Evolutionary conservation across 805 yeast species (phyloP).

Genomic region (Yamadazyma sp.): DNA sequence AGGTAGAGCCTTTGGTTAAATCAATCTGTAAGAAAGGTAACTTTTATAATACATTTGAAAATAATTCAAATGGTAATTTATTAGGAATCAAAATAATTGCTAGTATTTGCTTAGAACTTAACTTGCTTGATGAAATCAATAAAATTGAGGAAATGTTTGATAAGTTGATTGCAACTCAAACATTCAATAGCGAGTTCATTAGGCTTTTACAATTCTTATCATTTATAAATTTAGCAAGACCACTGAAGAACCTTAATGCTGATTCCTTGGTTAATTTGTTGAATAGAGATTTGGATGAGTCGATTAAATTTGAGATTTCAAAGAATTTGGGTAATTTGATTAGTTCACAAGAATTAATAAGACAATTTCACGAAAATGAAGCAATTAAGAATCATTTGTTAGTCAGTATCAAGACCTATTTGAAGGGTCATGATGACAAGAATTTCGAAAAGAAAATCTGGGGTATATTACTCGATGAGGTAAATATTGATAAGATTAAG

Average conservation of each 20-base stretch:
- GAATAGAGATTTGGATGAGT: slow-evolving; percentile 28
- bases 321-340: slow-evolving; percentile 49
- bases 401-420: slow-evolving; percentile 20
- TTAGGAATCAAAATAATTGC: slow-evolving; percentile 8
- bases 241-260: slow-evolving; percentile 5
- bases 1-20: slow-evolving; percentile 1
- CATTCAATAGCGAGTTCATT: slow-evolving; percentile 3
- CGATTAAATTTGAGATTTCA: slow-evolving; percentile 45
- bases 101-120: slow-evolving; percentile 4
- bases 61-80: slow-evolving; percentile 3
- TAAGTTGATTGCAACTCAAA: slow-evolving; percentile 3
- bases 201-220: slow-evolving; percentile 9
- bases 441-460: slow-evolving; percentile 23
- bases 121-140: slow-evolving; percentile 7
- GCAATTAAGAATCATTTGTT: slow-evolving; percentile 13
- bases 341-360: slow-evolving; percentile 40
- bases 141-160: slow-evolving; percentile 6
- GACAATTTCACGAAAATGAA: slow-evolving; percentile 13
- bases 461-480: slow-evolving; percentile 13
- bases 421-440: slow-evolving; percentile 19
- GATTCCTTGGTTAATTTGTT: slow-evolving; percentile 6
- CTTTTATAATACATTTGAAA: slow-evolving; percentile 6
- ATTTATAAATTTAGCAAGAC: slow-evolving; percentile 8
- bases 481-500: slow-evolving; percentile 9
- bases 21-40: slow-evolving; percentile 10